Base-by-base conservation (phyloP, 768 basidiomycete genomes). In the Kwoniella botswanensis region DNA sequence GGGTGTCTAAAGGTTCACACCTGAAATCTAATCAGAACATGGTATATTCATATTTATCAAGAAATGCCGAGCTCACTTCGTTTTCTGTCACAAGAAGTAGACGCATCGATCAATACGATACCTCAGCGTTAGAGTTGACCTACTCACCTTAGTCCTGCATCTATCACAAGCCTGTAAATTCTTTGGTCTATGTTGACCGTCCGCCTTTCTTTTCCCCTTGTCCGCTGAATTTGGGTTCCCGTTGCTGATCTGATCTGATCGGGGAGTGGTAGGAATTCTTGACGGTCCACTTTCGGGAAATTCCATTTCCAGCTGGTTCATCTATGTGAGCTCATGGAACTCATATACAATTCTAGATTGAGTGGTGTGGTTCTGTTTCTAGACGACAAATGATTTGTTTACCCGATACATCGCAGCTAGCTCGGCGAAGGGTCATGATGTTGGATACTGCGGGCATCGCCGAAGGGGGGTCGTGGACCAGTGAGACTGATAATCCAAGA, bases 81-180 rank as follows among this genome's bases (percentile, higher is more conserved):
- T 71, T 64, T 70, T 70, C 68, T 71, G 61, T 54, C 18, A 21
- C 35, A 43, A 3, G 1, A 22, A 42, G 17, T 29, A 7, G 35
- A 35, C 35, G 35, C n/a, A n/a, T 21, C 11, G 11, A 44, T 42
- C 17, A 61, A n/a, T 5, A 35, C 5, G 22, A 11, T 13, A 18
- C 5, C 59, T 43, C 59, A 61, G 13, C 12, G 4, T 21, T 7
- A 22, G 42, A 18, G 1, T 18, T 10, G 18, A 41, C 1, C 3
- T 13, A 57, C 70, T 44, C 54, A 71, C 70, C 65, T 71, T 71
- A 4, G 59, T 62, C 15, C 70, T 58, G 63, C 70, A 71, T 55
- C 70, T 66, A 63, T 71, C 70, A 60, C 70, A 71, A 55, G 70
- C 70, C 42, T 67, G 70, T 17, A 71, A 46, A 35, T 62, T 71